A percentile compares a stretch with the other conserved stretches of the same genome.
These are phyloP conservation scores for Yamagishiella unicocca DNA, from an alignment of 139 green algal species.

Conservation along the genomic window DNA sequence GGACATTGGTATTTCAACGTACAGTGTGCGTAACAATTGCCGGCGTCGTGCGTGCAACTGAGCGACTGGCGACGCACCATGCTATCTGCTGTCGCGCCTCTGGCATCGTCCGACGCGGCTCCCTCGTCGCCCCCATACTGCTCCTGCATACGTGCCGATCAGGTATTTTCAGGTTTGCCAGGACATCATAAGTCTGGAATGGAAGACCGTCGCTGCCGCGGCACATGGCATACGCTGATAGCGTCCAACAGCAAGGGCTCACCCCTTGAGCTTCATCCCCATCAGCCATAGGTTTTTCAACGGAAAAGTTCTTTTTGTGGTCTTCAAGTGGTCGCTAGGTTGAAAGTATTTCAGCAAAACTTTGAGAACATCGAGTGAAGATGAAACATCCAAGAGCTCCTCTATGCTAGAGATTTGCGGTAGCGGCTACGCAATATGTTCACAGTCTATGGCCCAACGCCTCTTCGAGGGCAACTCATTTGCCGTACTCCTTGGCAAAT, in stretches of 20 bases:
- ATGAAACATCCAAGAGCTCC: no score
- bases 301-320: neutral
- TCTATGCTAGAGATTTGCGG: no score
- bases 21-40: no score
- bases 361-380: neutral
- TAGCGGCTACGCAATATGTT: no score
- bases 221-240: neutral
- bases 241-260: neutral
- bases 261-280: constrained; percentile 18
- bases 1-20: no score
- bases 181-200: no score
- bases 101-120: neutral
- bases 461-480: no score
- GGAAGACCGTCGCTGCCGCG: neutral
- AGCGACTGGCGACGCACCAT: constrained; percentile 18
- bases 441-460: no score
- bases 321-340: neutral
- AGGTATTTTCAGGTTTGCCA: no score
- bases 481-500: no score
- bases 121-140: neutral
- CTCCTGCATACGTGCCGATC: neutral
- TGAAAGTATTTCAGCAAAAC: neutral
- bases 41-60: no score
- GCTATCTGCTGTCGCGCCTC: constrained; percentile 21
- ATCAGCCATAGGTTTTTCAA: constrained; percentile 2